A percentile compares a stretch with the other conserved stretches of the same genome.
phyloP scores from a whole-genome alignment of 768 basidiomycete genomes.

The Serendipita sp. region DNA sequence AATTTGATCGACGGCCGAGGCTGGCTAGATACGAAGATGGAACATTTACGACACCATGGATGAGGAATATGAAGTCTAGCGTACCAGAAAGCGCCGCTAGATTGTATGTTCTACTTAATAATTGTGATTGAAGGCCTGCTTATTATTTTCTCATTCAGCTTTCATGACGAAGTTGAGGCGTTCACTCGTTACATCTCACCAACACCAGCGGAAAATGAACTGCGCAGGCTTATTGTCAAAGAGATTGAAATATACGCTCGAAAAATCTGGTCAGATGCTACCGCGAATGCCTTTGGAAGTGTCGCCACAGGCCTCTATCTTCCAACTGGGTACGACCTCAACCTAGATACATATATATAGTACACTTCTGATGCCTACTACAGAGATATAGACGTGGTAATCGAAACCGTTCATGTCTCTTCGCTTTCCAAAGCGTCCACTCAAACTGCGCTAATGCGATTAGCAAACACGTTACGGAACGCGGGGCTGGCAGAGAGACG shows the following conservation, averaged over 20 bases:
- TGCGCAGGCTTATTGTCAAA: conserved; percentile 55
- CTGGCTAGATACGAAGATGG: conserved; percentile 1
- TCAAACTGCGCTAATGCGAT: conserved; percentile 55
- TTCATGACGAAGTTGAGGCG: conserved; percentile 74
- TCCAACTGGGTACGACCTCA: conserved; percentile 59
- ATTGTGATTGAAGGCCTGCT: background rate
- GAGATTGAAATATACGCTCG: conserved; percentile 52
- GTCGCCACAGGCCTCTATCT: conserved; percentile 89
- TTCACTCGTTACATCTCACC: conserved; percentile 83
- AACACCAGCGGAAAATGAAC: conserved; percentile 67
- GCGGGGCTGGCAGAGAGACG: conserved; percentile 44
- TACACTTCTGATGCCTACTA: background rate
- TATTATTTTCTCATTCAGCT: conserved; percentile 28
- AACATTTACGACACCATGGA: conserved; percentile 2
- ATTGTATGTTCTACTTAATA: background rate
- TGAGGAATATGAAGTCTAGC: background rate
- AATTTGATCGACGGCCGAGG: background rate
- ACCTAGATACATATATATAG: background rate
- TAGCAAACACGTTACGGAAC: conserved; percentile 64
- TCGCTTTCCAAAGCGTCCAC: conserved; percentile 53
- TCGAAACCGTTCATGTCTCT: conserved; percentile 34
- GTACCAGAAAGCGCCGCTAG: background rate
- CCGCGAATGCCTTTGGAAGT: conserved; percentile 77
- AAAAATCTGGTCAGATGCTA: conserved; percentile 58
- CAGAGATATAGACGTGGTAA: conserved; percentile 92